Conservation (phyloP, 306 rosid species). For the Trichosanthes cucumerina region DNA sequence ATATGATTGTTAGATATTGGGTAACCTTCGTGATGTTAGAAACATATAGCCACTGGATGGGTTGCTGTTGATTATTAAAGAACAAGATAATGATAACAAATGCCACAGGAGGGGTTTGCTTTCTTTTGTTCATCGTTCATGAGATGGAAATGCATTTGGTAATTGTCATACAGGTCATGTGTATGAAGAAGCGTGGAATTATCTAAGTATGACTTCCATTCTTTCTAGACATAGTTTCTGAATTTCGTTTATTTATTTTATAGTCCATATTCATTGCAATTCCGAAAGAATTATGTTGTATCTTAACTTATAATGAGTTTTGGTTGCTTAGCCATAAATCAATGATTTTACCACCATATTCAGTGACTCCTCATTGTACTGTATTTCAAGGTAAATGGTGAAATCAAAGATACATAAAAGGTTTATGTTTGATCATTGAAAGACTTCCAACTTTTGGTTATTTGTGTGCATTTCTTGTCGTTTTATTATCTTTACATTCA, state of each 20-base stretch:
- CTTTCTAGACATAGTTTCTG: not conserved
- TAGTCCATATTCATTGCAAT: not conserved
- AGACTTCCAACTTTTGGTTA: not conserved
- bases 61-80: not conserved
- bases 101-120: not conserved
- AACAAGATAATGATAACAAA: not conserved
- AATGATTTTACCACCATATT: not conserved
- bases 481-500: not conserved
- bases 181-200: not conserved
- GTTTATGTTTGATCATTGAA: not conserved
- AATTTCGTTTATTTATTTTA: not conserved
- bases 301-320: not conserved
- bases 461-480: not conserved
- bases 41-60: not conserved
- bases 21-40: too few species aligned
- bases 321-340: not conserved
- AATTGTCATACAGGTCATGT: not conserved
- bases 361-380: not conserved
- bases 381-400: not conserved
- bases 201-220: not conserved
- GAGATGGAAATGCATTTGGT: not conserved
- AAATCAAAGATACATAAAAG: not conserved
- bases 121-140: not conserved
- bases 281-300: not conserved
- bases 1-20: not conserved